Conservation (phyloP, 345 rosid species). For the Brassica rapa region DNA sequence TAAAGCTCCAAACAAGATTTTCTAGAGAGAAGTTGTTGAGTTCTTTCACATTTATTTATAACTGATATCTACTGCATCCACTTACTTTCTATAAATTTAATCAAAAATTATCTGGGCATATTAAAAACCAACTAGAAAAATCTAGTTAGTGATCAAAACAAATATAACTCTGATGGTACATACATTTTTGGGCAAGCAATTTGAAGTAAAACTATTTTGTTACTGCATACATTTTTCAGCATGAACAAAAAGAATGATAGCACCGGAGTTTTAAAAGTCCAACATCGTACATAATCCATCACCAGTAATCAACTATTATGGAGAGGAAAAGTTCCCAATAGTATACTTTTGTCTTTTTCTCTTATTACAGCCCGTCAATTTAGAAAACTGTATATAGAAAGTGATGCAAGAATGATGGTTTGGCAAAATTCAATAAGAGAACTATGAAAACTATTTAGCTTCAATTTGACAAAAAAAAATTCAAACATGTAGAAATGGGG, state of each 20-base stretch:
- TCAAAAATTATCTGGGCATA: not conserved
- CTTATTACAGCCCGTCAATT: conserved; percentile 4
- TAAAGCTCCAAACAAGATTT: no score
- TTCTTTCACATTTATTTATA: no score
- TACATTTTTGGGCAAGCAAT: not conserved
- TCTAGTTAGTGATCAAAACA: not conserved
- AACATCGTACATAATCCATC: not conserved
- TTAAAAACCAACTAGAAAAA: not conserved
- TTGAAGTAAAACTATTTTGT: not conserved
- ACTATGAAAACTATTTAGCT: conserved; percentile 6
- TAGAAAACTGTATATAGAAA: not conserved
- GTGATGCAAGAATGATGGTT: conserved; percentile 1
- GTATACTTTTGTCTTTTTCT: not conserved
- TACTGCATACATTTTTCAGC: not conserved
- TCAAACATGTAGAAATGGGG: not conserved
- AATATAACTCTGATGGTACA: not conserved
- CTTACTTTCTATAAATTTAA: not conserved
- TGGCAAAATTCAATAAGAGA: conserved; percentile 18
- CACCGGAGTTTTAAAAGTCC: not conserved
- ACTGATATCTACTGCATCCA: not conserved
- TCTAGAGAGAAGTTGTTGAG: no score
- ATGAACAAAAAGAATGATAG: not conserved
- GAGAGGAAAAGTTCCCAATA: not conserved
- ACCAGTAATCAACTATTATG: not conserved
- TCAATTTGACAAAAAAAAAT: not conserved